Base-by-base conservation (phyloP, 768 basidiomycete species). In the Imleria badia region DNA sequence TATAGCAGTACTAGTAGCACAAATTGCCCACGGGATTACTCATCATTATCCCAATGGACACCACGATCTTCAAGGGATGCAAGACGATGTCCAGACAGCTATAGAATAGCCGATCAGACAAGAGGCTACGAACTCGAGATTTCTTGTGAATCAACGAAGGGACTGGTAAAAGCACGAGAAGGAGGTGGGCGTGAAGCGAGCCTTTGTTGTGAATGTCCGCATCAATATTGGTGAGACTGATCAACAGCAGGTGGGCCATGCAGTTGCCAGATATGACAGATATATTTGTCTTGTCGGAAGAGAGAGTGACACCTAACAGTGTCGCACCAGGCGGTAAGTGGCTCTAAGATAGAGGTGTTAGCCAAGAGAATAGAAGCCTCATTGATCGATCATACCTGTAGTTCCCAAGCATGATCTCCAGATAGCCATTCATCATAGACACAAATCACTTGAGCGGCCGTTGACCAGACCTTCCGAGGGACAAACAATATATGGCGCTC, bases 341-440 rank as follows among this genome's bases (percentile, higher is more conserved):
- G 6, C 14, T 14, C 15, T 40, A 4, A 1, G 8, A 14, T 14
- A 19, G 15, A 7, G 6, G 30, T 12, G 12, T 36, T 0, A 38
- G n/a, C n/a, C n/a, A n/a, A n/a, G n/a, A n/a, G n/a, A n/a, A n/a
- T n/a, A n/a, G n/a, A n/a, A n/a, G n/a, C n/a, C n/a, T n/a, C n/a
- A n/a, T n/a, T n/a, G n/a, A n/a, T n/a, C n/a, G n/a, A n/a, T n/a
- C n/a, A n/a, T n/a, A n/a, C n/a, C n/a, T n/a, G n/a, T n/a, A n/a
- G n/a, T n/a, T n/a, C 23, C 29, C 17, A 44, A 30, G 43, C 4
- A 2, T 43, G 42, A 14, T 55, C 36, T 5, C 36, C 42, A n/a
- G n/a, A n/a, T 26, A 55, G 43, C 54, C 43, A 50, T 9, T 49
- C 20, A 13, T 50, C 2, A 10, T 55, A 50, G 10, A 55, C 22